Evolutionary conservation across 2,329 filamentous ascomycete genomes (phyloP).

Genomic region (Botryotinia globosa): DNA sequence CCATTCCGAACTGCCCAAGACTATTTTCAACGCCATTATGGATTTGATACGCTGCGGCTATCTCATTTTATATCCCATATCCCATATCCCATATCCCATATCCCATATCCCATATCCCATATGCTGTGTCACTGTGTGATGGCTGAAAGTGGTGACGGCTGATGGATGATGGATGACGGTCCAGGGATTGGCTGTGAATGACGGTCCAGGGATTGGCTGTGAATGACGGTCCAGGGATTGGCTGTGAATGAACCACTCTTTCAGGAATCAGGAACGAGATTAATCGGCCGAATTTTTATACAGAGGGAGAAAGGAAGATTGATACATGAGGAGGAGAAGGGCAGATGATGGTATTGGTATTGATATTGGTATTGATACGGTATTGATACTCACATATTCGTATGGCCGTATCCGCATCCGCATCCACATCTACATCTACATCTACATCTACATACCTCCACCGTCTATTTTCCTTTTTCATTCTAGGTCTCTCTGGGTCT

Average conservation of each 20-base stretch:
- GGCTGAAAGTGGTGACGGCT: background rate
- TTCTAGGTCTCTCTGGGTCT: background rate
- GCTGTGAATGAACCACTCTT: background rate
- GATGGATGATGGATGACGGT: background rate
- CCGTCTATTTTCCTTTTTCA: background rate
- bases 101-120: no score
- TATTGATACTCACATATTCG: background rate
- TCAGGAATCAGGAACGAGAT: background rate
- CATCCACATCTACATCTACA: background rate
- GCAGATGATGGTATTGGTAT: background rate
- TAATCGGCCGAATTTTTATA: background rate
- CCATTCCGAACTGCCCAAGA: slow-evolving; percentile 2
- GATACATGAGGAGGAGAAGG: background rate
- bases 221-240: background rate
- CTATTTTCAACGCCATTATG: background rate
- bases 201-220: background rate
- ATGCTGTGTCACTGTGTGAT: slow-evolving; percentile 4
- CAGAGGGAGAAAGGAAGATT: background rate
- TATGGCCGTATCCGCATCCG: background rate
- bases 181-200: background rate
- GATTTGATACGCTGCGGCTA: slow-evolving; percentile 5
- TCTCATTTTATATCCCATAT: background rate
- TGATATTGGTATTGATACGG: background rate
- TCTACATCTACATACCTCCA: no score
- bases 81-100: no score